phyloP scores from a whole-genome alignment of 2,329 filamentous ascomycete species.

The Emydomyces testavorans region DNA sequence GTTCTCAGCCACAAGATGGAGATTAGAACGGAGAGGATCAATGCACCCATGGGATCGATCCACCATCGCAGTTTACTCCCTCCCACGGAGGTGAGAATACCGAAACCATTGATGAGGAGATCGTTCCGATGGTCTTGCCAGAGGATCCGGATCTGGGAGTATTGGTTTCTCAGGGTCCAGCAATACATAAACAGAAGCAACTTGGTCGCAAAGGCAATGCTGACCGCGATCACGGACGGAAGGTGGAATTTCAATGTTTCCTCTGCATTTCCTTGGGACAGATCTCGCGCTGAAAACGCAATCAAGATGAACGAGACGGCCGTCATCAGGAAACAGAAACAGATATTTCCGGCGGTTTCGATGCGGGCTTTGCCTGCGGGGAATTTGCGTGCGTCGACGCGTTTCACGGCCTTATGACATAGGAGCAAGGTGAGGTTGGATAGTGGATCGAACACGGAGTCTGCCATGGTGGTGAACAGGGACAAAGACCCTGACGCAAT shows the following conservation, averaged over 20 bases:
- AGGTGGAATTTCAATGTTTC: slow-evolving; percentile 59
- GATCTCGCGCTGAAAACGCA: slow-evolving; percentile 66
- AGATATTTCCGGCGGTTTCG: slow-evolving; percentile 90
- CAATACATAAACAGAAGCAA: slow-evolving; percentile 79
- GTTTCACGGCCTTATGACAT: slow-evolving; percentile 74
- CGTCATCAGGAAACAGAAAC: slow-evolving; percentile 94
- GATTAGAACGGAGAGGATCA: slow-evolving; percentile 69
- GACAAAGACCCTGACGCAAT: slow-evolving; percentile 80
- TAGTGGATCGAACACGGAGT: slow-evolving; percentile 84
- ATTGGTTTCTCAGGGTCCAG: slow-evolving; percentile 79
- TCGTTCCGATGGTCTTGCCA: slow-evolving; percentile 98
- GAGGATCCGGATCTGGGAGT: slow-evolving; percentile 80
- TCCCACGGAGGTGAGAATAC: slow-evolving; percentile 81
- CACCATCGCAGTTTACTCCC: slow-evolving; percentile 84
- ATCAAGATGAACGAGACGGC: slow-evolving; percentile 86
- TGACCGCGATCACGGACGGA: slow-evolving; percentile 74
- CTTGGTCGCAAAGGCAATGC: slow-evolving; percentile 75
- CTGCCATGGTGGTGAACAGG: slow-evolving; percentile 94
- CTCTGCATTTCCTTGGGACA: slow-evolving; percentile 41
- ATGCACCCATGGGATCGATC: slow-evolving; percentile 87
- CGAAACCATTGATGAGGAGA: slow-evolving; percentile 89
- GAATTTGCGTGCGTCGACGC: slow-evolving; percentile 74
- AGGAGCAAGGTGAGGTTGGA: slow-evolving; percentile 81
- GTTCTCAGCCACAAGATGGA: slow-evolving; percentile 71
- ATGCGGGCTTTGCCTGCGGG: slow-evolving; percentile 88